A percentile compares a stretch with the other conserved stretches of the same genome.
phyloP scores from a whole-genome alignment of 2,329 filamentous ascomycete genomes.

The Cladophialophora psammophila region DNA sequence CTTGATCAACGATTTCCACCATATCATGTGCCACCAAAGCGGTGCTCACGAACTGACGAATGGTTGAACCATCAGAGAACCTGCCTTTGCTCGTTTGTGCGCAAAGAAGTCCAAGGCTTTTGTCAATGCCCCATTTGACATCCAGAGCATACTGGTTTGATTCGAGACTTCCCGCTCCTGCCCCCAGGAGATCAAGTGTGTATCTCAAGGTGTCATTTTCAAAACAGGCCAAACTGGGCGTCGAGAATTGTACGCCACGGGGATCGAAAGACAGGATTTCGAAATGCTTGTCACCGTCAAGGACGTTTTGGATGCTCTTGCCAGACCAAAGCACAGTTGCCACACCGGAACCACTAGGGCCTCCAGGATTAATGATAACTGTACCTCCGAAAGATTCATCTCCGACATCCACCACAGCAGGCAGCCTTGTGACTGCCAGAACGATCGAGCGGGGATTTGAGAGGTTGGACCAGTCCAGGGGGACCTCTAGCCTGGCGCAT shows the following conservation, averaged over 20 bases:
- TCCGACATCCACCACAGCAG: conserved; percentile 48
- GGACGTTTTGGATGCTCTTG: conserved; percentile 38
- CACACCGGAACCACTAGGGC: conserved; percentile 50
- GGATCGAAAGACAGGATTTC: conserved; percentile 55
- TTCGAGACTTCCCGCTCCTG: conserved; percentile 33
- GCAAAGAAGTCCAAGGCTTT: conserved; percentile 35
- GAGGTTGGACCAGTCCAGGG: conserved; percentile 55
- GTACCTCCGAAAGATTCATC: conserved; percentile 57
- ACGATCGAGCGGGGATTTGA: conserved; percentile 47
- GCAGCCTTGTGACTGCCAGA: conserved; percentile 56
- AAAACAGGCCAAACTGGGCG: conserved; percentile 42
- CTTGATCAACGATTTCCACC: conserved; percentile 45
- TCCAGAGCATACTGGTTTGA: conserved; percentile 29
- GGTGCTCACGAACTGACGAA: conserved; percentile 44
- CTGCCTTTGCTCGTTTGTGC: conserved; percentile 33
- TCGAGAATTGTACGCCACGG: conserved; percentile 50
- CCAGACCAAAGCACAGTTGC: conserved; percentile 41
- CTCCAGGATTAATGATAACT: conserved; percentile 58
- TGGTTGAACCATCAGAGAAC: conserved; percentile 41
- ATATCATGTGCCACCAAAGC: conserved; percentile 49
- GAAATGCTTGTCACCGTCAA: conserved; percentile 51
- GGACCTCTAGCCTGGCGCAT: conserved; percentile 59
- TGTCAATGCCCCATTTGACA: conserved; percentile 35
- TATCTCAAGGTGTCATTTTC: conserved; percentile 28
- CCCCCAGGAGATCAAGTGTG: conserved; percentile 16